Evolutionary conservation across 2,329 filamentous ascomycete genomes (phyloP).

Genomic region (Clarireedia monteithiana): DNA sequence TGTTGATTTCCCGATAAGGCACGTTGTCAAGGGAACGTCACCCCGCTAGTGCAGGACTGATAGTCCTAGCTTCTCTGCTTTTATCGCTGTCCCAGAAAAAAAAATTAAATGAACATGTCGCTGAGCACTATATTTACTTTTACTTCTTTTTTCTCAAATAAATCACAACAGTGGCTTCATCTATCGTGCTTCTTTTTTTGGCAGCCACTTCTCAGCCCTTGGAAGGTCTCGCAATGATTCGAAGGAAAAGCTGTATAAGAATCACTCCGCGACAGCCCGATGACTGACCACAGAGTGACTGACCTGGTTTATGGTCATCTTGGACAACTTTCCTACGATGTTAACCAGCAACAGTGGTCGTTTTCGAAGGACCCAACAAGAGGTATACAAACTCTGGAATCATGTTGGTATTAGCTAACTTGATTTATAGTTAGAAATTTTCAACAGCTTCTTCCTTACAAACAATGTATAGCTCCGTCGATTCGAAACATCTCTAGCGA

Average conservation of each 20-base stretch:
- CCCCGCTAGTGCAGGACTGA: background rate
- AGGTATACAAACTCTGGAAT: constrained; percentile 10
- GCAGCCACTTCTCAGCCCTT: background rate
- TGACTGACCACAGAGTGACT: constrained; percentile 30
- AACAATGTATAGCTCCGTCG: constrained; percentile 21
- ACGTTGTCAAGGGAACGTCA: constrained; percentile 1
- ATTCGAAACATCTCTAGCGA: constrained; percentile 10
- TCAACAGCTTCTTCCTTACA: constrained; percentile 23
- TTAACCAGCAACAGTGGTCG: constrained; percentile 25
- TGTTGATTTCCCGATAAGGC: background rate
- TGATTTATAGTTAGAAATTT: constrained; percentile 15
- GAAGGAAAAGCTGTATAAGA: constrained; percentile 10
- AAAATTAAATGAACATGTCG: background rate
- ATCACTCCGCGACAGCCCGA: constrained; percentile 29
- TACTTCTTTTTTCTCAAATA: background rate
- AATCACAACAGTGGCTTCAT: background rate
- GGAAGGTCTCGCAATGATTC: constrained; percentile 21
- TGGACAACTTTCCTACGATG: constrained; percentile 40
- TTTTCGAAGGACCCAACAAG: constrained; percentile 22
- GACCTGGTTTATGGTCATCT: constrained; percentile 47
- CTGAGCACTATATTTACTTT: background rate
- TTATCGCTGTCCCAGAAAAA: background rate
- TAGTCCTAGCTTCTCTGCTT: background rate
- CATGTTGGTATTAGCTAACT: constrained; percentile 7
- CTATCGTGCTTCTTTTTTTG: background rate